A percentile compares a stretch with the other conserved stretches of the same genome.
These are phyloP conservation scores for Myxozyma sirexii DNA, from an alignment of 805 yeast genomes.

Conservation along the genomic window DNA sequence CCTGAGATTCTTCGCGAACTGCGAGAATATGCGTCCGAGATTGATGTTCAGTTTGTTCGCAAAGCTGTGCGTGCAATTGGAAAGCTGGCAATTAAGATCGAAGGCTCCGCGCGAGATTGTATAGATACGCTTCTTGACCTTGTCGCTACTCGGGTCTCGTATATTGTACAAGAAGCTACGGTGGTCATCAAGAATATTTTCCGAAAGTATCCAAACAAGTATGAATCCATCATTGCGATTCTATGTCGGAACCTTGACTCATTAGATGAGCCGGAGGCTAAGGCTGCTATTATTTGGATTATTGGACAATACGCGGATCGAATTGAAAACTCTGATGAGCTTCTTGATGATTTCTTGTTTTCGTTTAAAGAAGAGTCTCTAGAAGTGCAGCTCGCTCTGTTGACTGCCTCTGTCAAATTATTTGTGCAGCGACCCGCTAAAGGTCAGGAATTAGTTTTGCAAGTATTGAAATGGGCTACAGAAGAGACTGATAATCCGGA, in stretches of 20 bases:
- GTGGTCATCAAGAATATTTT: conserved; percentile 75
- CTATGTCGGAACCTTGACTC: conserved; percentile 52
- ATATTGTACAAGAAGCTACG: conserved; percentile 77
- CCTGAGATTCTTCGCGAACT: conserved; percentile 69
- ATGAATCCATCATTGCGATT: conserved; percentile 49
- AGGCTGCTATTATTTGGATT: conserved; percentile 79
- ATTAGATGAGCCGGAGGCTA: conserved; percentile 77
- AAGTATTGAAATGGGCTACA: conserved; percentile 65
- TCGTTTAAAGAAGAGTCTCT: conserved; percentile 64
- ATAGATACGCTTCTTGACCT: conserved; percentile 63
- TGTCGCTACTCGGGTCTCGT: conserved; percentile 64
- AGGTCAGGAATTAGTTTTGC: conserved; percentile 61
- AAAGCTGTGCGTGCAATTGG: conserved; percentile 90
- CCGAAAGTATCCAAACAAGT: conserved; percentile 69
- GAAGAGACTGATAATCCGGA: conserved; percentile 82
- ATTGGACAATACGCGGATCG: conserved; percentile 67
- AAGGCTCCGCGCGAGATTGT: conserved; percentile 62
- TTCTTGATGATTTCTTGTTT: conserved; percentile 49
- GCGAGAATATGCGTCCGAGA: conserved; percentile 83
- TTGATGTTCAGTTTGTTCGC: conserved; percentile 82
- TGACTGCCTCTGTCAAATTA: conserved; percentile 74
- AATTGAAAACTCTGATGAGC: conserved; percentile 48
- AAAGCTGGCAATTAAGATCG: conserved; percentile 77
- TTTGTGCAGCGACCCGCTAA: conserved; percentile 59
- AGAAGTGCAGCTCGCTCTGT: conserved; percentile 71